Percentiles rank a stretch among this genome's conserved stretches.
Evolutionary conservation across 108 stramenopile genomes (phyloP).

Genomic region (Nitzschia sp.): DNA sequence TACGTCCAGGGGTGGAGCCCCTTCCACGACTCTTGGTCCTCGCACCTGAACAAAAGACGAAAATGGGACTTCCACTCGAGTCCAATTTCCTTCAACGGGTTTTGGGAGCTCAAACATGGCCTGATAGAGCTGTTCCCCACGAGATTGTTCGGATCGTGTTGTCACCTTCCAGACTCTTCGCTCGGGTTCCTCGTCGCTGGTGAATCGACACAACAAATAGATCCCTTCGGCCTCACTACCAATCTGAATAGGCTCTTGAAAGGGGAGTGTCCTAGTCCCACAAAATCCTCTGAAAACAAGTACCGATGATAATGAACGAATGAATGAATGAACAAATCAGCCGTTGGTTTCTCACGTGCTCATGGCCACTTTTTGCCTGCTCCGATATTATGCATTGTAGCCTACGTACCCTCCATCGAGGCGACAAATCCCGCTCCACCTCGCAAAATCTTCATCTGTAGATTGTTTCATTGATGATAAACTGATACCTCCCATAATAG

Average conservation of each 20-base stretch:
- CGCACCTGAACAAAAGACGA: slow-evolving; percentile 62
- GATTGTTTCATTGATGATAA: slow-evolving; percentile 41
- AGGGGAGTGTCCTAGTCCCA: slow-evolving; percentile 73
- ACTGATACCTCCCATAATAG: slow-evolving; percentile 83
- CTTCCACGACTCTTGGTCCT: slow-evolving; percentile 64
- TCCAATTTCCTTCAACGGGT: slow-evolving; percentile 47
- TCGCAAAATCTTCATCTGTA: slow-evolving; percentile 46
- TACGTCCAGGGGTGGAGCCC: slow-evolving; percentile 57
- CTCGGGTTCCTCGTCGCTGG: slow-evolving; percentile 71
- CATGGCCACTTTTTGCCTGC: neutral
- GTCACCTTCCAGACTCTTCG: slow-evolving; percentile 78
- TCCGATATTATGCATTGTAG: too few relatives aligned
- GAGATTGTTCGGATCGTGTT: slow-evolving; percentile 48
- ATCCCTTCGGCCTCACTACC: slow-evolving; percentile 51
- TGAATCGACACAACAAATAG: slow-evolving; percentile 57
- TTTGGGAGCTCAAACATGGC: slow-evolving; percentile 51
- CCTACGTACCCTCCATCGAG: slow-evolving; percentile 57
- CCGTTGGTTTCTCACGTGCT: neutral
- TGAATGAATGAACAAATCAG: neutral
- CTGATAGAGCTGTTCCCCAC: slow-evolving; percentile 78
- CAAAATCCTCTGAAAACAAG: slow-evolving; percentile 58
- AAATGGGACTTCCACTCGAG: slow-evolving; percentile 59
- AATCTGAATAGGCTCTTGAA: slow-evolving; percentile 50
- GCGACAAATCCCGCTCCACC: slow-evolving; percentile 74
- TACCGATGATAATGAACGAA: neutral